A percentile compares a stretch with the other conserved stretches of the same genome.
Conservation (phyloP, 768 basidiomycete species). For the Mycena capillaripes region DNA sequence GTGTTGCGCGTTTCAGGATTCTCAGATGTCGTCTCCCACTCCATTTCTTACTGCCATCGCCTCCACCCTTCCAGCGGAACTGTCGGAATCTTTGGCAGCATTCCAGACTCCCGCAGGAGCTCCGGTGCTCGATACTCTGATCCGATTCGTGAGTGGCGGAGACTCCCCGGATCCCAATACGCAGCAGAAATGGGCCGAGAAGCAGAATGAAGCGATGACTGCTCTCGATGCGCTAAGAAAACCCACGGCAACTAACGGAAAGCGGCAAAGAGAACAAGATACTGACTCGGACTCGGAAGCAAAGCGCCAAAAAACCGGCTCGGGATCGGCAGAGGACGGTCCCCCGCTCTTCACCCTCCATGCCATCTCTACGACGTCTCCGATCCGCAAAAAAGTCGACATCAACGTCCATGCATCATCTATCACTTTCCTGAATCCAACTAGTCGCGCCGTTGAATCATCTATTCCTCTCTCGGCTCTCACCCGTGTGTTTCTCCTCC, state of each 20-base stretch:
- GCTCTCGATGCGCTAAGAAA: slow-evolving; percentile 48
- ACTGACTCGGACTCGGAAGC: slow-evolving; percentile 33
- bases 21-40: slow-evolving; percentile 22
- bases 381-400: slow-evolving; percentile 83
- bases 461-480: slow-evolving; percentile 64
- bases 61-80: slow-evolving; percentile 14
- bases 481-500: slow-evolving; percentile 76
- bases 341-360: slow-evolving; percentile 71
- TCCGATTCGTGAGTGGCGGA: slow-evolving; percentile 59
- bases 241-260: slow-evolving; percentile 41
- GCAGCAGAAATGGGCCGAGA: slow-evolving; percentile 54
- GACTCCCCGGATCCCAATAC: slow-evolving; percentile 47
- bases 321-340: slow-evolving; percentile 46
- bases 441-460: slow-evolving; percentile 63
- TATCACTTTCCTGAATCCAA: slow-evolving; percentile 67
- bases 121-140: slow-evolving; percentile 54
- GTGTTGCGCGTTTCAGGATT: not conserved
- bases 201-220: slow-evolving; percentile 48
- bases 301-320: slow-evolving; percentile 51
- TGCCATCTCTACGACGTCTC: slow-evolving; percentile 77
- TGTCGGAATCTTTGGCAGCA: slow-evolving; percentile 19
- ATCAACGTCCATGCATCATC: slow-evolving; percentile 67
- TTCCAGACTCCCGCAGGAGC: slow-evolving; percentile 20
- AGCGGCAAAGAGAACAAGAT: slow-evolving; percentile 54
- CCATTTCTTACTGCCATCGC: slow-evolving; percentile 26